Percentiles rank a stretch among this genome's conserved stretches.
phyloP scores from a whole-genome alignment of 2,329 filamentous ascomycete genomes.

The Phialemoniopsis sp. region DNA sequence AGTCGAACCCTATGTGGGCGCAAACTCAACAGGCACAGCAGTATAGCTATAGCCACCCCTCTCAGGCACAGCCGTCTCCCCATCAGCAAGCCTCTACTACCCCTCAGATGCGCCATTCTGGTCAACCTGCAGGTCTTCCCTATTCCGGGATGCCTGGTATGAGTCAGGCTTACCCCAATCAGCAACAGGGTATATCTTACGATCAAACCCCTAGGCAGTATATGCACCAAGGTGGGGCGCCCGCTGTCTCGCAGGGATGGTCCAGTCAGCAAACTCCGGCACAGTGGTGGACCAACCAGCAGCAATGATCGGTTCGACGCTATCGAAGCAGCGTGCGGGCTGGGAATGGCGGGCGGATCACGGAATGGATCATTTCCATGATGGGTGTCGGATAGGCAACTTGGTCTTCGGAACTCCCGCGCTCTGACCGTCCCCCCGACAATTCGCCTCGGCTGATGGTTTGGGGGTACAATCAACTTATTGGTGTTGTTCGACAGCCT shows the following conservation, averaged over 20 bases:
- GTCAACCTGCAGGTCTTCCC: constrained; percentile 50
- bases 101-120: constrained; percentile 56
- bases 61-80: constrained; percentile 43
- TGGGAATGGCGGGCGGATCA: too few relatives aligned
- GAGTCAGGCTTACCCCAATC: constrained; percentile 51
- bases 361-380: too few relatives aligned
- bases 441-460: too few relatives aligned
- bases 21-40: constrained; percentile 62
- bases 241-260: constrained; percentile 46
- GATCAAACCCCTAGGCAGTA: constrained; percentile 64
- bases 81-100: constrained; percentile 53
- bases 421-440: too few relatives aligned
- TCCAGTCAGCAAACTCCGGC: constrained; percentile 54
- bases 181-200: constrained; percentile 53
- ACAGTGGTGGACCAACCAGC: constrained; percentile 51
- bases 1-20: constrained; percentile 60
- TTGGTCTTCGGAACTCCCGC: too few relatives aligned
- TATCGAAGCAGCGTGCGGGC: too few relatives aligned
- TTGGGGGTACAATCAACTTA: too few relatives aligned
- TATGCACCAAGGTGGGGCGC: constrained; percentile 57
- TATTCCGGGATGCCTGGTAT: constrained; percentile 61
- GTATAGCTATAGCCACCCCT: constrained; percentile 49
- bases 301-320: constrained; percentile 35
- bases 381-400: too few relatives aligned
- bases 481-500: too few relatives aligned